Conservation (phyloP, 441 rosid species). For the Populus hybrid region DNA sequence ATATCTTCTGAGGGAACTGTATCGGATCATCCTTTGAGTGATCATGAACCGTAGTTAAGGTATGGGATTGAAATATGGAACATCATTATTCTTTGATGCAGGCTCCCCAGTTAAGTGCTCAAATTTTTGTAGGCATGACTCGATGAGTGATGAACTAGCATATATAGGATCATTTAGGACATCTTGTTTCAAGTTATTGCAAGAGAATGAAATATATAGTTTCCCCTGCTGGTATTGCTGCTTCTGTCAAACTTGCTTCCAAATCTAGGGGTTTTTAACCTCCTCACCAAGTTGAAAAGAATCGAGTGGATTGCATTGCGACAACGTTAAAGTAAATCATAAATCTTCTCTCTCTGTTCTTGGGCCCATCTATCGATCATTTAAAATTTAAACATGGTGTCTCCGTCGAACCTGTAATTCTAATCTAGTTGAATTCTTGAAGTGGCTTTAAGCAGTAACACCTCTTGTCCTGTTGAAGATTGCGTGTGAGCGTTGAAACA, state of each 20-base stretch:
- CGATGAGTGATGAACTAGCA: slow-evolving; percentile 45
- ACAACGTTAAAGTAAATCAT: neutral
- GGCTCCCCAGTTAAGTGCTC: slow-evolving; percentile 33
- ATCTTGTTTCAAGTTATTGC: slow-evolving; percentile 59
- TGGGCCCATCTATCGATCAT: neutral
- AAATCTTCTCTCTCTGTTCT: neutral
- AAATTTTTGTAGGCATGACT: slow-evolving; percentile 74
- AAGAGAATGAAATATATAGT: slow-evolving; percentile 46
- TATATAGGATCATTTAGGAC: slow-evolving; percentile 55
- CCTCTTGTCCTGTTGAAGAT: neutral
- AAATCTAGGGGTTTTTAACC: neutral
- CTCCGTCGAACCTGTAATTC: neutral
- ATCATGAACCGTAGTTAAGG: slow-evolving; percentile 33
- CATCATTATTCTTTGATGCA: slow-evolving; percentile 35
- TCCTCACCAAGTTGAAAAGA: neutral
- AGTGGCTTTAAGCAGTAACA: neutral
- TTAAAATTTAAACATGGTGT: too few species aligned
- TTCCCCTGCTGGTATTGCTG: slow-evolving; percentile 25
- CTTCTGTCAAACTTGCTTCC: neutral
- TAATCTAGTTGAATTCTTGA: neutral
- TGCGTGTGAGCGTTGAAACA: neutral
- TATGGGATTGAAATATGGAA: slow-evolving; percentile 23
- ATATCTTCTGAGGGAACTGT: slow-evolving; percentile 64
- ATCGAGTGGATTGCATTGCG: neutral
- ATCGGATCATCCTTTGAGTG: slow-evolving; percentile 52